Conservation (phyloP, 306 rosid species). For the Quercus suber region DNA sequence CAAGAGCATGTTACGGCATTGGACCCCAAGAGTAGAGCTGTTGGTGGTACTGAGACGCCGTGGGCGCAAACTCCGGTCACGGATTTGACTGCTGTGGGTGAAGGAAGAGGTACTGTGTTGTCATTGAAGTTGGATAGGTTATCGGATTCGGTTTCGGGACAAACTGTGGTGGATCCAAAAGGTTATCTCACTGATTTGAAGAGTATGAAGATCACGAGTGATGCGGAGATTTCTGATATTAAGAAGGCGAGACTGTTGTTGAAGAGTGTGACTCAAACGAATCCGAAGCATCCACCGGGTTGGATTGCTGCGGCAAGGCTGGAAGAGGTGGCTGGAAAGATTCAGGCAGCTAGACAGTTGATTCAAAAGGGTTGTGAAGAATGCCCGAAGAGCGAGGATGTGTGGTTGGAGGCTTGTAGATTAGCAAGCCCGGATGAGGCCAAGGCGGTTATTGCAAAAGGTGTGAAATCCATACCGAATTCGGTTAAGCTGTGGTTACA, state of each 20-base stretch:
- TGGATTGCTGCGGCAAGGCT: conserved; percentile 93
- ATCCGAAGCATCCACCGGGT: conserved; percentile 87
- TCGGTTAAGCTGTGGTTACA: conserved; percentile 90
- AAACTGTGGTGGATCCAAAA: conserved; percentile 78
- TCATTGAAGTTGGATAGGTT: conserved; percentile 78
- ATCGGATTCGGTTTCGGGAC: conserved; percentile 74
- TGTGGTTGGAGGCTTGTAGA: conserved; percentile 94
- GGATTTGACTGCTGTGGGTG: conserved; percentile 88
- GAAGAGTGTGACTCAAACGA: conserved; percentile 83
- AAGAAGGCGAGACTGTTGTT: conserved; percentile 80
- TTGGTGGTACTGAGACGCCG: conserved; percentile 74
- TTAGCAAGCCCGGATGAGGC: conserved; percentile 84
- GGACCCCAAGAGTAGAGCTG: conserved; percentile 82
- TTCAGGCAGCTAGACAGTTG: conserved; percentile 75
- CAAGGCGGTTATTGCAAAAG: conserved; percentile 76
- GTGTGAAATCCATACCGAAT: conserved; percentile 74
- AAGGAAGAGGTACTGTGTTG: conserved; percentile 86
- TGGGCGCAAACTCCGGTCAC: conserved; percentile 89
- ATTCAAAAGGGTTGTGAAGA: conserved; percentile 85
- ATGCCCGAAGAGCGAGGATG: conserved; percentile 86
- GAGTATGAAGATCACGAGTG: conserved; percentile 89
- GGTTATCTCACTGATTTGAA: conserved; percentile 77
- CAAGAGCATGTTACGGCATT: conserved; percentile 82
- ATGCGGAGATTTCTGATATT: conserved; percentile 84
- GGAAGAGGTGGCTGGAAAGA: conserved; percentile 87